Evolutionary conservation across 495 filamentous ascomycete species (phyloP), one percentile per base, ranked within the genome.

Genomic region (Thermochaetoides thermophila): DNA sequence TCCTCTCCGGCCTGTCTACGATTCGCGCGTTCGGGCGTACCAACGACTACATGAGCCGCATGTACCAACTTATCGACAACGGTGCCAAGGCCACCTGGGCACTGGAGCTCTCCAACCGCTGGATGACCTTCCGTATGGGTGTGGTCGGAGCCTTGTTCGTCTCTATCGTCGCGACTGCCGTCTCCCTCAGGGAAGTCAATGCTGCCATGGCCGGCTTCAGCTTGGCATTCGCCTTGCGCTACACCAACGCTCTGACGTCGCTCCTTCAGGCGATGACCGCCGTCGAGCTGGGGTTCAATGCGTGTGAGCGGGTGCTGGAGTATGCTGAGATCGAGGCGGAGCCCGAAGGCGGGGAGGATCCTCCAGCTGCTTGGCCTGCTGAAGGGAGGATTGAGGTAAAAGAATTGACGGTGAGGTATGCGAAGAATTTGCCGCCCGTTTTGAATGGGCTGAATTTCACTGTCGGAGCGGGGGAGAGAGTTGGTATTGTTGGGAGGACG

Each of bases 21-120:
- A 76, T 83, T 20, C 69, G 78, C 1, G 73, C 75, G 0, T 82
- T 71, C 40, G 61, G 46, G 13, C 69, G 66, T 32, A 51, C 54
- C 0, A 45, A 66, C 14, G 57, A 54, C 11, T 81, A 71, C 36
- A 59, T 70, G 15, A 45, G 63, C 2, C 49, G 60, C 7, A 74
- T 79, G 58, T 69, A 64, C 35, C 33, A 39, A 10, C 58, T 65
- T 18, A 66, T 81, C 37, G 73, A 81, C 47, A 48, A 55, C 12
- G 65, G 68, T 44, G 51, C 58, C 10, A 56, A 61, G 18, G 55
- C 68, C 3, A 57, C 55, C 18, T 80, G 66, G 68, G 57, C 70
- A 29, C 45, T 65, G 31, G 66, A 62, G 57, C 53, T 74, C 9
- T 69, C 69, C 42, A 69, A 61, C 25, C 62, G 66, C 23, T 78